These are phyloP conservation scores for Beauveria caledonica DNA, from an alignment of 2,329 filamentous ascomycete genomes.

Conservation along the genomic window DNA sequence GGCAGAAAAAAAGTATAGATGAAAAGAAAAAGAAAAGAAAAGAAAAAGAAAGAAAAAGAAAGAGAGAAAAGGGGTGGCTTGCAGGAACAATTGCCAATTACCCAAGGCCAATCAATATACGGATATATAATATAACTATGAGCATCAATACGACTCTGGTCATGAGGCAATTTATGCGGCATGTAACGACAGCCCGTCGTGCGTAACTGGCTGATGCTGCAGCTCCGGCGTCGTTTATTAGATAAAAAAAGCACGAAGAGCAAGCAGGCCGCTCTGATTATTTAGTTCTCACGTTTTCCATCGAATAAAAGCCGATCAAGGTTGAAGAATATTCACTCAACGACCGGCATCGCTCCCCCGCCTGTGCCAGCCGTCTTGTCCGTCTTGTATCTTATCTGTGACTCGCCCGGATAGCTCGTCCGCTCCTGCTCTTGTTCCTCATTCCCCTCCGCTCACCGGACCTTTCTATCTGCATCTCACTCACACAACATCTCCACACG, in stretches of 20 bases:
- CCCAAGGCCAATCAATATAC: neutral
- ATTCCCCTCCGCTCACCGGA: slow-evolving; percentile 6
- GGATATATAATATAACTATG: no score
- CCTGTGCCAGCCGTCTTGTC: neutral
- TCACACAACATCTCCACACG: neutral
- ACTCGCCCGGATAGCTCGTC: neutral
- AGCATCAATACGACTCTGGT: neutral
- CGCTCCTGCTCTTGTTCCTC: neutral
- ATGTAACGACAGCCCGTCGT: neutral
- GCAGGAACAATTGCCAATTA: neutral
- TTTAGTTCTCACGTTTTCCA: no score
- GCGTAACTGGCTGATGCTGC: neutral
- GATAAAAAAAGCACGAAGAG: no score
- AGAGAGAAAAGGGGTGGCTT: neutral
- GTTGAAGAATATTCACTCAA: no score
- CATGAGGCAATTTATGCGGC: neutral
- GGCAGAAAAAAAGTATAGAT: no score
- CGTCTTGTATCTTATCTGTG: slow-evolving; percentile 9
- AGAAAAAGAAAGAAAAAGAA: neutral
- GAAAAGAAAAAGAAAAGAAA: neutral
- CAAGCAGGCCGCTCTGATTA: no score
- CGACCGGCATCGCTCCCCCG: slow-evolving; percentile 5
- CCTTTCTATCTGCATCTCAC: slow-evolving; percentile 6
- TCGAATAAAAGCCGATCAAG: no score
- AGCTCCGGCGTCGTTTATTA: neutral